Evolutionary conservation across 2,329 filamentous ascomycete species (phyloP).

Genomic region (Botryotinia convoluta): DNA sequence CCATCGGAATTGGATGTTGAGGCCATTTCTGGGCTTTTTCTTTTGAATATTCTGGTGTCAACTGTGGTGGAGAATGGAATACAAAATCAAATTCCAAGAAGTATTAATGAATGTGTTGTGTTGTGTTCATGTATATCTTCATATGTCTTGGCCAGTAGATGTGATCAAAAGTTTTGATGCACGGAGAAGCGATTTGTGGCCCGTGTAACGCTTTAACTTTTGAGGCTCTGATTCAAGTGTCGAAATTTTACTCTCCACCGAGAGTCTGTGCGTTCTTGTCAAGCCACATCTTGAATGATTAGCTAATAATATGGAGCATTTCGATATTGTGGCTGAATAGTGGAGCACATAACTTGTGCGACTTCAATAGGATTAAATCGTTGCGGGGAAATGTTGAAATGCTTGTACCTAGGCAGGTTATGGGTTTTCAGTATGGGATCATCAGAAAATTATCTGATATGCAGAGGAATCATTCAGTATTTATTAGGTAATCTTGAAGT

Average conservation of each 20-base stretch:
- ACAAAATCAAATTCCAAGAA: background rate
- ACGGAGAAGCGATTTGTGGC: slow-evolving; percentile 5
- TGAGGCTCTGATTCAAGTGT: background rate
- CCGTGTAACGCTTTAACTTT: background rate
- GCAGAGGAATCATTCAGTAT: background rate
- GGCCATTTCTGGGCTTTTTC: slow-evolving; percentile 1
- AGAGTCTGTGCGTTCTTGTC: background rate
- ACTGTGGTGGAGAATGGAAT: background rate
- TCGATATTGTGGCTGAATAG: background rate
- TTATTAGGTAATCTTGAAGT: background rate
- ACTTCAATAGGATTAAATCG: background rate
- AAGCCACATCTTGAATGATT: slow-evolving; percentile 2
- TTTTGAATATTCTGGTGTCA: background rate
- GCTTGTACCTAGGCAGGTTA: background rate
- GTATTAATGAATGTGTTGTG: background rate
- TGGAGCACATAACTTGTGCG: background rate
- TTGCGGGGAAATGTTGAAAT: background rate
- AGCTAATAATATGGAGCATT: background rate
- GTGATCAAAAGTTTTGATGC: slow-evolving; percentile 1
- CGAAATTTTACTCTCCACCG: background rate
- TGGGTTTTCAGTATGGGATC: background rate
- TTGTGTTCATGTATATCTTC: background rate
- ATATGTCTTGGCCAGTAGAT: background rate
- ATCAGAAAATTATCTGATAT: background rate
- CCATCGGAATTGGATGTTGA: slow-evolving; percentile 18